Evolutionary conservation across 2,329 filamentous ascomycete genomes (phyloP), one percentile per base, ranked within the genome.

Genomic region (Fusarium praegraminearum): DNA sequence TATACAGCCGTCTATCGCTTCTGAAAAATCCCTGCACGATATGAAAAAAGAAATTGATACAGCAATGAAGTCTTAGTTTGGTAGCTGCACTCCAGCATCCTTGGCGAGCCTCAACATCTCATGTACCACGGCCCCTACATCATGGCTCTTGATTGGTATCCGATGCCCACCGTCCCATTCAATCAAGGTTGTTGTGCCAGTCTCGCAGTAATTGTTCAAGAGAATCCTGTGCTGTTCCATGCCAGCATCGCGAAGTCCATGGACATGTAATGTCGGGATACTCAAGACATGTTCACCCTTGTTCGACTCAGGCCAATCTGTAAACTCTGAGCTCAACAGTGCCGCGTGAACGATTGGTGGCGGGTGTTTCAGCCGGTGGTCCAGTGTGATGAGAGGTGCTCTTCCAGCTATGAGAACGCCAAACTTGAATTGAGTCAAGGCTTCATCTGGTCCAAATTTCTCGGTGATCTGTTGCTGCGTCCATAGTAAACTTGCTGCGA

Each of bases 81-180:
- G 55, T 12, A 69, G 13, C 12, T 56, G 53, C 2, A 62, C 11
- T 10, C 58, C 53, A 4, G 49, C 51, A 16, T 41, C 41, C 38
- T 55, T 59, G 22, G 75, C 76, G 35, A 80, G 46, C 20, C 72
- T 69, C 30, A 77, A 33, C 3, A 80, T 78, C 16, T 69, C 52
- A 1, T 47, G 54, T 20, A 69, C 62, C 5, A 81, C 70, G 20
- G 65, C 62, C n/a, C 86, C 82, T 5, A 94, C 90, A 77, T 94
- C 91, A 32, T 78, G 80, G 24, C 80, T 82, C 81, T 91, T 92
- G 62, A 94, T 84, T 3, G 91, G 90, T 50, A 95, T 82, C 8
- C 92, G 81, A 76, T 95, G 92, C 2, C 83, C 85, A 0, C 91
- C 92, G 60, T 92, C 86, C 92, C 92, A 94, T 77, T 93, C 90